Conservation (phyloP, 257 asterid genomes). For the Lycium barbarum region DNA sequence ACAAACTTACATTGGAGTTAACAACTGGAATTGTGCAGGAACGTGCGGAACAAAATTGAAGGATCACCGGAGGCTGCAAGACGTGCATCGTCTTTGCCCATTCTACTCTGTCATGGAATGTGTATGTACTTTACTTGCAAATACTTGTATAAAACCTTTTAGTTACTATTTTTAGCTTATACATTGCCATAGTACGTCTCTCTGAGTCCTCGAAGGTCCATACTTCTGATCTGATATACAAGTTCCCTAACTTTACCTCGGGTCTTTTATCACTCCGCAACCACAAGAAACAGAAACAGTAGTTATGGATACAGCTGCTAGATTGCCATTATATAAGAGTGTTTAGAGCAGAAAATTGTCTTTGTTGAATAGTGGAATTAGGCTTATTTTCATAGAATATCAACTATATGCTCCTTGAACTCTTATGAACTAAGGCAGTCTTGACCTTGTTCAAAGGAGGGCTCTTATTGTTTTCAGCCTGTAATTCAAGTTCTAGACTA, state of each 20-base stretch:
- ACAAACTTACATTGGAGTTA: background rate
- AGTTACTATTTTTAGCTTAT: background rate
- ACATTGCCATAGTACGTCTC: background rate
- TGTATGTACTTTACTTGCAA: constrained; percentile 51
- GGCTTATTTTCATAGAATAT: background rate
- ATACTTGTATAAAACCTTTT: background rate
- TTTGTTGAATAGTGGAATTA: background rate
- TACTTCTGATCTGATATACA: constrained; percentile 17
- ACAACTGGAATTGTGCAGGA: constrained; percentile 55
- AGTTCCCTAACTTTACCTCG: background rate
- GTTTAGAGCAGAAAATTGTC: background rate
- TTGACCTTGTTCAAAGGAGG: background rate
- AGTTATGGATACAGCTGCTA: background rate
- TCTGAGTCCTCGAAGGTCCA: background rate
- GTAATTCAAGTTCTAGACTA: background rate
- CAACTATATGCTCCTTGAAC: background rate
- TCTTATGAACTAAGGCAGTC: background rate
- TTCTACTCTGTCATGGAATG: constrained; percentile 85
- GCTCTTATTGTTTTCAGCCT: background rate
- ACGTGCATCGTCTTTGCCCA: constrained; percentile 93
- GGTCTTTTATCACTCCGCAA: background rate
- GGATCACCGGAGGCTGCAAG: constrained; percentile 84
- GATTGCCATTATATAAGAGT: background rate
- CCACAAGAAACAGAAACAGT: background rate
- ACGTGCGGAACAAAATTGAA: constrained; percentile 70